Conservation (phyloP, 2,329 filamentous ascomycete species). For the Colletotrichum destructivum region DNA sequence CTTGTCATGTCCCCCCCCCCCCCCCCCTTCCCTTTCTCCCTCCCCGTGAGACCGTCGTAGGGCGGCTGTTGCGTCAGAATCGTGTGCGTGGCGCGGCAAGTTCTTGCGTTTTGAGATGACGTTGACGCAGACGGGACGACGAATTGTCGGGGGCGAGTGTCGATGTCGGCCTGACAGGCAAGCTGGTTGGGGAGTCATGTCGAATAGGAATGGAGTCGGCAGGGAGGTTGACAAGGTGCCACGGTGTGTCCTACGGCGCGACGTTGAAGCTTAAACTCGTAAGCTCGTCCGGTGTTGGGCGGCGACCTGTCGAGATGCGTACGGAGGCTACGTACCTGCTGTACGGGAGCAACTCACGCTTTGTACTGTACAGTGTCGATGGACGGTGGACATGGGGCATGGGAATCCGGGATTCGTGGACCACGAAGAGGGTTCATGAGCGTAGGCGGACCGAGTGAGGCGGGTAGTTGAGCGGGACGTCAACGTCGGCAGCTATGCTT, state of each 20-base stretch:
- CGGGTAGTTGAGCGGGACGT: not conserved
- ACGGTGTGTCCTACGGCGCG: not conserved
- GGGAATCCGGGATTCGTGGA: not conserved
- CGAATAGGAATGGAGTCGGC: not conserved
- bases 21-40: too few relatives aligned
- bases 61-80: slow-evolving; percentile 15
- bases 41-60: not conserved
- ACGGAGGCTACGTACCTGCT: not conserved
- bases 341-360: not conserved
- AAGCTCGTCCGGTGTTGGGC: slow-evolving; percentile 17
- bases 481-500: not conserved
- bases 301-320: not conserved
- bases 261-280: slow-evolving; percentile 34
- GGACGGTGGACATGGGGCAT: not conserved
- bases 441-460: not conserved
- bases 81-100: not conserved
- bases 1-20: too few relatives aligned
- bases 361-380: not conserved
- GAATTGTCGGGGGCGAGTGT: not conserved
- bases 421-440: not conserved
- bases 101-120: not conserved
- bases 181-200: not conserved
- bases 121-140: slow-evolving; percentile 3
- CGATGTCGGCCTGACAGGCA: not conserved
- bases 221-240: not conserved